Conservation (phyloP, 495 filamentous ascomycete genomes). For the Aspergillus cristatus region DNA sequence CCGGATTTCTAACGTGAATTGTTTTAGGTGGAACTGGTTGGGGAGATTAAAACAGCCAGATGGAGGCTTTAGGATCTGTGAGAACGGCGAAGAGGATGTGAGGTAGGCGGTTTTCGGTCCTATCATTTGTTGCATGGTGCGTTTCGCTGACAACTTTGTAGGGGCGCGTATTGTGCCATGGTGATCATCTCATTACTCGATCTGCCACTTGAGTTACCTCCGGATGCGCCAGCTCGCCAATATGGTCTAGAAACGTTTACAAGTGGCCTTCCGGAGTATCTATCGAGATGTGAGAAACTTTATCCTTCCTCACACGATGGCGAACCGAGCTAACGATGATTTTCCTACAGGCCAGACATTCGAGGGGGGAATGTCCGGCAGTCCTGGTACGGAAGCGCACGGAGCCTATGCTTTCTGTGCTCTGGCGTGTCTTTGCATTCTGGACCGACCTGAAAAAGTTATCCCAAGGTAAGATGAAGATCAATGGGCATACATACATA, state of each 20-base stretch:
- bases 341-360: conserved; percentile 69
- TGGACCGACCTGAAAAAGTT: conserved; percentile 65
- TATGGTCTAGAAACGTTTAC: conserved; percentile 45
- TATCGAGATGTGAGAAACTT: conserved; percentile 61
- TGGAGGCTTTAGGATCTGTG: conserved; percentile 73
- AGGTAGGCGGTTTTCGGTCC: conserved; percentile 42
- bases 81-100: conserved; percentile 85
- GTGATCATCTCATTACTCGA: conserved; percentile 74
- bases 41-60: conserved; percentile 71
- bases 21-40: conserved; percentile 68
- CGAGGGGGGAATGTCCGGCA: conserved; percentile 82
- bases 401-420: conserved; percentile 96
- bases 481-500: conserved; percentile 1
- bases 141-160: conserved; percentile 22
- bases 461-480: conserved; percentile 47
- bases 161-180: conserved; percentile 84
- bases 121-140: neutral
- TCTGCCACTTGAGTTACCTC: conserved; percentile 67
- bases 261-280: conserved; percentile 64
- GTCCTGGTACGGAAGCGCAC: conserved; percentile 80
- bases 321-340: conserved; percentile 2
- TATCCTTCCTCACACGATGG: neutral
- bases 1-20: conserved; percentile 11
- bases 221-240: conserved; percentile 43
- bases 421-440: conserved; percentile 72